Evolutionary conservation across 1,284 basidiomycete genomes (phyloP), one percentile per base, ranked within the genome.

Genomic region (Tranzscheliella williamsii): DNA sequence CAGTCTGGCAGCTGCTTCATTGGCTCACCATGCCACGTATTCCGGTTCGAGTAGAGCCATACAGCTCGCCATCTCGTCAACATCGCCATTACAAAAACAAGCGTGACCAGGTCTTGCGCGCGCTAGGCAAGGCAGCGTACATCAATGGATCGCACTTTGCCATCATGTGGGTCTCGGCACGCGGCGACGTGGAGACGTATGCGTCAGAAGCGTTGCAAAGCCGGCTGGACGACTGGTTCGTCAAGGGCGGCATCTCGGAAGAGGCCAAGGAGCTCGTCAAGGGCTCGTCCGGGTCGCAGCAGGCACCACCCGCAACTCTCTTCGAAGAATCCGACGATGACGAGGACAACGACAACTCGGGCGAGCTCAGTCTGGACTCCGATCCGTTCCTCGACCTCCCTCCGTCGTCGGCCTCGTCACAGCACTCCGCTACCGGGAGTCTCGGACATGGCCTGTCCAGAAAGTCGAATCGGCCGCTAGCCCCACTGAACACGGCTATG

Each of bases 81-180:
- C 81, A 81, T 39, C 73, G 82, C 12, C 82, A 83, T 64, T 83
- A 79, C 76, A 82, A 82, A 67, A 79, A 81, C 47, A 83, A 83
- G 58, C 79, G 82, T 50, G 82, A 82, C 61, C 78, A 82, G 45
- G 80, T 83, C 49, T 77, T 83, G 1, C 79, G 81, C 24, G 76
- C 79, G 0, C 78, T 83, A 15, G 82, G 82, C 54, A 77, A 75
- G 29, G 62, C 73, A 3, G 72, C 70, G 15, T 72, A 72, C 70
- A 81, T 82, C 78, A 82, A 82, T 66, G 82, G 82, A 15, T 79
- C 78, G 17, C 82, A 83, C 53, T 83, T 82, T 68, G 80, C 82
- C 45, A 80, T 83, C 52, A 70, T 82, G 41, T 81, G 80, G 76
- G 81, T 83, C 44, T 79, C 79, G 3, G 80, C 82, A 11, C 78